Percentiles rank a stretch among this genome's conserved stretches.
Evolutionary conservation across 2,329 filamentous ascomycete species (phyloP).

Genomic region (Ceratocystis variospora): DNA sequence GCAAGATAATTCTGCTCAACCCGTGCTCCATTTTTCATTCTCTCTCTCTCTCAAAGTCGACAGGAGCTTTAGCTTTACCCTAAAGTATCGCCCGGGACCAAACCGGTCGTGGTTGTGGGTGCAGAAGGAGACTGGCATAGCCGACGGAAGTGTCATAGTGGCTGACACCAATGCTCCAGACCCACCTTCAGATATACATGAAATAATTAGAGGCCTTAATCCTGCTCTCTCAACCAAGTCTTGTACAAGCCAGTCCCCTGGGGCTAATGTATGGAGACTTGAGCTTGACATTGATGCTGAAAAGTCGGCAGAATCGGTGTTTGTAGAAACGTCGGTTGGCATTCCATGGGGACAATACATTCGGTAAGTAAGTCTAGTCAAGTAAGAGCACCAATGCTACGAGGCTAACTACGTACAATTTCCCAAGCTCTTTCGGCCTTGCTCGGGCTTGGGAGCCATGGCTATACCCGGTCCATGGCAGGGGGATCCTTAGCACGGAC

Average conservation of each 20-base stretch:
- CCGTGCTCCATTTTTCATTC: conserved; percentile 13
- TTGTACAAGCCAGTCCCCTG: conserved; percentile 50
- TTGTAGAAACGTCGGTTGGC: conserved; percentile 46
- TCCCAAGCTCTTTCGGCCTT: conserved; percentile 60
- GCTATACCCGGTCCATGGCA: conserved; percentile 79
- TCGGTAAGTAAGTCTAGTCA: conserved; percentile 29
- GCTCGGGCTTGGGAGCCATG: conserved; percentile 70
- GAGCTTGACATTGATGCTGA: conserved; percentile 43
- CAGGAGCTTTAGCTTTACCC: conserved; percentile 39
- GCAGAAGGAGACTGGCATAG: conserved; percentile 46
- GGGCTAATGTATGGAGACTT: conserved; percentile 58
- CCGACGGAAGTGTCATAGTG: conserved; percentile 50
- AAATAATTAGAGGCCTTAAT: conserved; percentile 46
- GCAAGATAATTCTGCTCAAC: background rate
- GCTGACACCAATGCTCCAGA: conserved; percentile 25
- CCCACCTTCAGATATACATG: conserved; percentile 32
- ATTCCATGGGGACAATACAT: conserved; percentile 43
- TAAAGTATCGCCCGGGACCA: conserved; percentile 48
- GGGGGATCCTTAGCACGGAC: conserved; percentile 49
- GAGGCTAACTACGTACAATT: background rate
- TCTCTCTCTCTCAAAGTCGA: conserved; percentile 5
- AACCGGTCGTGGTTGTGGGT: conserved; percentile 55
- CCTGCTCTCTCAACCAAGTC: conserved; percentile 40
- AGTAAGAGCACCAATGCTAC: background rate
- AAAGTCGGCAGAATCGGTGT: conserved; percentile 42